A percentile compares a stretch with the other conserved stretches of the same genome.
These are phyloP conservation scores for Streptanthus diversifolius DNA, from an alignment of 345 rosid species.

Conservation along the genomic window DNA sequence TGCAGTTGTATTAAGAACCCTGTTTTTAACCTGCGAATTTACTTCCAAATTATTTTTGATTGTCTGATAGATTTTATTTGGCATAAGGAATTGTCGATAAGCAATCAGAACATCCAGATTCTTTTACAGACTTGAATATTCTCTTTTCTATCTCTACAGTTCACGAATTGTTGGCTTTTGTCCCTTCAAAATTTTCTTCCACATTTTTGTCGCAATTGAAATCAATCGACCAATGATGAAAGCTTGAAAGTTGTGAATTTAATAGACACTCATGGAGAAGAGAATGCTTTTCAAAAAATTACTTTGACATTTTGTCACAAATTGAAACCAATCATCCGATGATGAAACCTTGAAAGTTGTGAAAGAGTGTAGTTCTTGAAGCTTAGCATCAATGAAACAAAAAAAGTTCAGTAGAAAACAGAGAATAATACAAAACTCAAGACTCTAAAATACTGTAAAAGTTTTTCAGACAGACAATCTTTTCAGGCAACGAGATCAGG, in stretches of 20 bases:
- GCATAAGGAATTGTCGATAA: not conserved
- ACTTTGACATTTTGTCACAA: not conserved
- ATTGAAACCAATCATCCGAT: not conserved
- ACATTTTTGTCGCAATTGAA: not conserved
- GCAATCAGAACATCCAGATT: not conserved
- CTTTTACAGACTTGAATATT: not conserved
- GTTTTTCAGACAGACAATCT: not conserved
- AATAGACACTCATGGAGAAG: not conserved
- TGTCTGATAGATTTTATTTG: not conserved
- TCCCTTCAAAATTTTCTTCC: not conserved
- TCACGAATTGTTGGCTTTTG: not conserved
- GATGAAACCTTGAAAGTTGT: not conserved
- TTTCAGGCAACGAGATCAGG: constrained; percentile 38
- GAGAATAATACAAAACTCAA: not conserved
- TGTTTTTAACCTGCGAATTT: not conserved
- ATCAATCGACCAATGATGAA: not conserved
- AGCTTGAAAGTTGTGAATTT: not conserved
- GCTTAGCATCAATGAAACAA: not conserved
- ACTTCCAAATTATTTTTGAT: not conserved
- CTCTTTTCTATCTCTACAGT: not conserved
- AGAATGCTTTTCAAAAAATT: not conserved
- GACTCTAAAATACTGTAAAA: not conserved
- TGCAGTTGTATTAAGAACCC: constrained; percentile 14
- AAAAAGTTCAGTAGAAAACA: not conserved
- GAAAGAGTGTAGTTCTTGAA: not conserved